Base-by-base conservation (phyloP, 345 rosid genomes). In the Hibiscus tridactylites region DNA sequence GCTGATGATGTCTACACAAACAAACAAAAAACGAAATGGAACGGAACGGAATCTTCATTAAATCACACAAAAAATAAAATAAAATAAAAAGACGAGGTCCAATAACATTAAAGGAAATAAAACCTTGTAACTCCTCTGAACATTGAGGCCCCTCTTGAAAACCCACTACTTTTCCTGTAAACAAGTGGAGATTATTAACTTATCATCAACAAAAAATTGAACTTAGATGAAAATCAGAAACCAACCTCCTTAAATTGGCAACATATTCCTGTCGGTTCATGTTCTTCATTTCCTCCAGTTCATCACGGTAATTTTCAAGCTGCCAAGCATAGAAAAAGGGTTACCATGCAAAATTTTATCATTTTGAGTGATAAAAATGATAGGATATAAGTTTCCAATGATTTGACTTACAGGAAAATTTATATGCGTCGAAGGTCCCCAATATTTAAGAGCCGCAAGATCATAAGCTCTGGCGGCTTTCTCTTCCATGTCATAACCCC, bases 401-500 rank as follows among this genome's bases (percentile, higher is more conserved):
- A 53, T 61, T 16, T 3, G 17, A 33, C 13, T 21, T 83, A 90
- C 96, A 61, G 88, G 83, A 61, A 88, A 90, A 77, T 90, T 90
- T 12, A 90, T 88, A 57, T 88, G 92, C 3, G 92, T 90, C 0
- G 91, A 84, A 73, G 91, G 81, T 10, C 96, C 92, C 96, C 96
- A 90, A 78, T 90, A 90, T 82, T 88, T 90, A 0, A 90, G 89
- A 5, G 92, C 96, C 3, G 96, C 96, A n/a, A 88, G 89, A 81
- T 90, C 96, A 77, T 90, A 90, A 61, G 96, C 88, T 76, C 88
- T 82, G 2, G 96, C 96, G 61, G 96, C 96, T 82, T 86, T 90
- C 71, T 85, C 91, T 78, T 90, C 96, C 92, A 86, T 85, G 61
- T 90, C 96, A 84, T 90, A 90, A 65, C 96, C 96, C 28, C 92